phyloP scores from a whole-genome alignment of 805 yeast genomes.

The Blastobotrys robertii region DNA sequence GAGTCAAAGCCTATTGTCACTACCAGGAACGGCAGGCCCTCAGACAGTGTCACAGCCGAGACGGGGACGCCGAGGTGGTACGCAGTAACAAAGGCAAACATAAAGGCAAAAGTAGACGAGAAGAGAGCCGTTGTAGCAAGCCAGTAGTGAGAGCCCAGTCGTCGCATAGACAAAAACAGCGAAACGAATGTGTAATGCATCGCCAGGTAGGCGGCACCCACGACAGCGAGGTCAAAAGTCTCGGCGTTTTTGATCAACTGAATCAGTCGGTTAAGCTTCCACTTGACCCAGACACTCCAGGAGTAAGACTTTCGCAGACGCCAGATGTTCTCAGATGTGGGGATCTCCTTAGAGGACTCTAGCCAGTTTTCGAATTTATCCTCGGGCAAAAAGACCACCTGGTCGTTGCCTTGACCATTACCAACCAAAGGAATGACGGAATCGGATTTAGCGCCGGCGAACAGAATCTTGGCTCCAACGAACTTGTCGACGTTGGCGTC shows the following conservation, averaged over 20 bases:
- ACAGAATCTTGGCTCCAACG: conserved; percentile 16
- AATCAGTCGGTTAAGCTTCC: conserved; percentile 25
- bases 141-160: conserved; percentile 80
- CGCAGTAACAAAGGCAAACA: conserved; percentile 63
- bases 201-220: conserved; percentile 72
- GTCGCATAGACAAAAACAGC: conserved; percentile 66
- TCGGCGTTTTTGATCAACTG: conserved; percentile 54
- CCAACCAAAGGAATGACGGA: not conserved
- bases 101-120: conserved; percentile 73
- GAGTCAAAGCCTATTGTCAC: conserved; percentile 88
- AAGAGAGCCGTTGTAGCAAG: conserved; percentile 69
- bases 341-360: conserved; percentile 16
- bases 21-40: conserved; percentile 89
- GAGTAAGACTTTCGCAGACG: conserved; percentile 23
- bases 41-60: conserved; percentile 66
- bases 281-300: conserved; percentile 29
- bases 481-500: conserved; percentile 12
- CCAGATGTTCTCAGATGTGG: conserved; percentile 9
- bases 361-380: conserved; percentile 24
- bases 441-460: conserved; percentile 11
- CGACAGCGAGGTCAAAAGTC: conserved; percentile 70
- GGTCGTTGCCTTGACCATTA: not conserved
- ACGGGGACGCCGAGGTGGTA: conserved; percentile 49
- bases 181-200: conserved; percentile 77
- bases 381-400: conserved; percentile 15